Evolutionary conservation across 106 monocot species (phyloP).

Genomic region (Allium sativum): DNA sequence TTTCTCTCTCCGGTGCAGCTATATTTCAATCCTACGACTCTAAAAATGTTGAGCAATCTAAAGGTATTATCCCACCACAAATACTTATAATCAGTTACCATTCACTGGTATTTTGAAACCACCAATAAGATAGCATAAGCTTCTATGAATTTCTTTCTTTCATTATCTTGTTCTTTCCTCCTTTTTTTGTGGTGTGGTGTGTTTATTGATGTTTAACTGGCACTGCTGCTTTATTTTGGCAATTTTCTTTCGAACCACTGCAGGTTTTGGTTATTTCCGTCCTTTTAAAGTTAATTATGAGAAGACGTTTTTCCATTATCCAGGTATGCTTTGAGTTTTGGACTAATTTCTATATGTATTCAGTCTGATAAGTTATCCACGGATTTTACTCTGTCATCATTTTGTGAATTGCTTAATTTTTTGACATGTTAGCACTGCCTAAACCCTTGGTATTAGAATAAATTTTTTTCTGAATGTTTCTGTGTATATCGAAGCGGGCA

Average conservation of each 20-base stretch:
- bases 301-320: conserved; percentile 73
- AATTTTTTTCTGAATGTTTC: too few species aligned
- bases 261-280: conserved; percentile 90
- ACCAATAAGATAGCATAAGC: background rate
- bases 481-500: too few species aligned
- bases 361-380: conserved; percentile 2
- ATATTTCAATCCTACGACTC: conserved; percentile 59
- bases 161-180: background rate
- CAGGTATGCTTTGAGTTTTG: conserved; percentile 28
- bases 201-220: background rate
- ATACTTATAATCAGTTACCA: too few species aligned
- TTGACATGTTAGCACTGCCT: too few species aligned
- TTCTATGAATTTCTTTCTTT: background rate
- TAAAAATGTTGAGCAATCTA: conserved; percentile 61
- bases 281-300: conserved; percentile 85
- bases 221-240: background rate
- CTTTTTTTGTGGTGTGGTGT: background rate
- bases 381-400: background rate
- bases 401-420: too few species aligned
- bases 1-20: conserved; percentile 24
- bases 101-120: background rate
- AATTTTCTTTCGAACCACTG: background rate
- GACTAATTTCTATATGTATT: background rate
- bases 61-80: conserved; percentile 22
- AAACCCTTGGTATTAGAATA: too few species aligned